Evolutionary conservation across 2,329 filamentous ascomycete genomes (phyloP).

Genomic region (Pyricularia grisea): DNA sequence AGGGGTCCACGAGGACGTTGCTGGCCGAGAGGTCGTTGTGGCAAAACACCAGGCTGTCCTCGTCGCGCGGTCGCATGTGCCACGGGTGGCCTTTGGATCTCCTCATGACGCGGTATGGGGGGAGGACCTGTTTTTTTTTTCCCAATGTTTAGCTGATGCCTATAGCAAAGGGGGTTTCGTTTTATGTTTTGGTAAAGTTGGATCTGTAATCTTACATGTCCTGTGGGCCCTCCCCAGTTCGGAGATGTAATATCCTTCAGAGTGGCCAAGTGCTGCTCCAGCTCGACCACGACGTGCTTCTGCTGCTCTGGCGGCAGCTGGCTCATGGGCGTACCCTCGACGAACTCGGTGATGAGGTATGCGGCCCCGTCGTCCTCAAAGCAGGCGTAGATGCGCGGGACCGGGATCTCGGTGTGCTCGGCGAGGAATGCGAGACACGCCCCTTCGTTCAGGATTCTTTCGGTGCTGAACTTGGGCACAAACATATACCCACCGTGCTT

Average conservation of each 20-base stretch:
- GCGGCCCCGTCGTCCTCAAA: conserved; percentile 21
- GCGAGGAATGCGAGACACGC: conserved; percentile 16
- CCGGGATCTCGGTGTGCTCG: conserved; percentile 17
- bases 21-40: conserved; percentile 16
- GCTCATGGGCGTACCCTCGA: conserved; percentile 20
- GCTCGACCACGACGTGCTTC: conserved; percentile 16
- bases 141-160: background rate
- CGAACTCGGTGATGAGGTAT: conserved; percentile 19
- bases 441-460: conserved; percentile 20
- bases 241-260: conserved; percentile 18
- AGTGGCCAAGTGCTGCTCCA: conserved; percentile 15
- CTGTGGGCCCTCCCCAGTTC: conserved; percentile 16
- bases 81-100: conserved; percentile 14
- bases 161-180: background rate
- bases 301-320: conserved; percentile 17
- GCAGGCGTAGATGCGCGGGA: conserved; percentile 15
- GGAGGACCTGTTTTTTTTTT: conserved; percentile 14
- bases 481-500: conserved; percentile 17
- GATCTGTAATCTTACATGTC: conserved; percentile 13
- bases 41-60: conserved; percentile 15
- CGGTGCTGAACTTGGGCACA: conserved; percentile 18
- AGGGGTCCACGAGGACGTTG: conserved; percentile 16
- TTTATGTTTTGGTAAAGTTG: background rate
- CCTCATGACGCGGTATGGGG: conserved; percentile 17
- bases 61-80: conserved; percentile 11